phyloP scores from a whole-genome alignment of 345 rosid genomes.

The Salix koriyanagi region DNA sequence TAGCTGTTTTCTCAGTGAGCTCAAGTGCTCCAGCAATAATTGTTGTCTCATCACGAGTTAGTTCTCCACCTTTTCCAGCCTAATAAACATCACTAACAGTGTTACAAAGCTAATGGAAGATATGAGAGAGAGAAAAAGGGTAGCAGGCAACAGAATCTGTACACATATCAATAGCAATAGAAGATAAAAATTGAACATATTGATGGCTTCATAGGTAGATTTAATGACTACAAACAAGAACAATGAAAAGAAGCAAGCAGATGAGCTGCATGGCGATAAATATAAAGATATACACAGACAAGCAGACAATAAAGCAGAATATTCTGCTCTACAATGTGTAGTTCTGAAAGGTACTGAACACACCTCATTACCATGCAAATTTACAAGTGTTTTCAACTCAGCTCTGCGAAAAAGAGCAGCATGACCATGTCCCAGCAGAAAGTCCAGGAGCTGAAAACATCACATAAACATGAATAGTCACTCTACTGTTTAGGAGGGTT shows the following conservation, averaged over 20 bases:
- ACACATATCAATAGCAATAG: background rate
- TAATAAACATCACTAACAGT: slow-evolving; percentile 15
- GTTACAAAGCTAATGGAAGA: background rate
- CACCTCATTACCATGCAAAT: slow-evolving; percentile 95
- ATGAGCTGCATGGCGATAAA: background rate
- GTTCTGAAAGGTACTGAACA: slow-evolving; percentile 8
- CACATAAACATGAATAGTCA: slow-evolving; percentile 1
- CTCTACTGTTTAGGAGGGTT: background rate
- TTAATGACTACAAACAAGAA: background rate
- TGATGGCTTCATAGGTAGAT: background rate
- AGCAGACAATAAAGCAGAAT: background rate
- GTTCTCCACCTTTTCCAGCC: slow-evolving; percentile 99
- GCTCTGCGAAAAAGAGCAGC: slow-evolving; percentile 97
- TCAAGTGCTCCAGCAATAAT: slow-evolving; percentile 99
- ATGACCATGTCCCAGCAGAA: slow-evolving; percentile 77
- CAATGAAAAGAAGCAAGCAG: background rate
- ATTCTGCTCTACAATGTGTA: background rate
- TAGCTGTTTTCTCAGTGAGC: slow-evolving; percentile 76
- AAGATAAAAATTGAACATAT: background rate
- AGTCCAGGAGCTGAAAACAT: slow-evolving; percentile 64
- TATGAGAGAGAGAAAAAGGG: too few relatives aligned
- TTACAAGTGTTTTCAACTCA: slow-evolving; percentile 93
- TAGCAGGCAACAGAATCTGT: background rate
- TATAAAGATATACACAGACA: background rate
- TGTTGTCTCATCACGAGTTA: slow-evolving; percentile 96